phyloP scores from a whole-genome alignment of 352 stramenopile genomes.

The Bremia lactucae region DNA sequence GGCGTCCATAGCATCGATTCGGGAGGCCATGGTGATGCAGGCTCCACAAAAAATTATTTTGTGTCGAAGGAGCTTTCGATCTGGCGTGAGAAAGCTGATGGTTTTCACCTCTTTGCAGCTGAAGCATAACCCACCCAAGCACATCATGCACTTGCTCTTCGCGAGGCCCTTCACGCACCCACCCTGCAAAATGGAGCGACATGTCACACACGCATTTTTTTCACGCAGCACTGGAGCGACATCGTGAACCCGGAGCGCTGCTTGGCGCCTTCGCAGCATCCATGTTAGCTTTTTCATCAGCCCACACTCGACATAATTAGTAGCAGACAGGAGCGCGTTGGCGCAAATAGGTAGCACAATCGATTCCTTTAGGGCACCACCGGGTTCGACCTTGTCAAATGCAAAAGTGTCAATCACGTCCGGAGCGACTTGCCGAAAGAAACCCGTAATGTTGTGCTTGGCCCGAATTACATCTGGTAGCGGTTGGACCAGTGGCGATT shows the following conservation, averaged over 20 bases:
- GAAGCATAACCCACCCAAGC: conserved; percentile 17
- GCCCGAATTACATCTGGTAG: conserved; percentile 25
- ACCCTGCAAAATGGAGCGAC: conserved; percentile 6
- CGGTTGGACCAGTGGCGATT: conserved; percentile 24
- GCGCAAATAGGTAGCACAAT: conserved; percentile 17
- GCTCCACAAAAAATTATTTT: conserved; percentile 12
- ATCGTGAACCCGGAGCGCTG: conserved; percentile 1
- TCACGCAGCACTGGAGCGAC: not conserved
- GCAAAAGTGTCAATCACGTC: conserved; percentile 33
- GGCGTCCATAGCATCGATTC: conserved; percentile 2
- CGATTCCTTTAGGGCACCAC: conserved; percentile 20
- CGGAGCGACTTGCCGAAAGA: conserved; percentile 31
- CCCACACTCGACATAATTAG: conserved; percentile 29
- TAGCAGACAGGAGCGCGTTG: conserved; percentile 24
- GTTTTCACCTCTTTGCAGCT: conserved; percentile 25
- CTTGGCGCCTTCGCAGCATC: conserved; percentile 15
- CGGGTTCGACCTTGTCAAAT: conserved; percentile 16
- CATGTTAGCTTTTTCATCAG: conserved; percentile 50
- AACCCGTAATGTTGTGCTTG: conserved; percentile 23
- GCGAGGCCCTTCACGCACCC: conserved; percentile 4
- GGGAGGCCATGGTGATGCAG: conserved; percentile 4
- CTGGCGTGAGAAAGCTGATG: conserved; percentile 21
- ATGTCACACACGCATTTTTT: conserved; percentile 15
- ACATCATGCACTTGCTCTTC: conserved; percentile 19
- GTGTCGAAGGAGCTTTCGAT: conserved; percentile 12